Evolutionary conservation across 352 stramenopile genomes (phyloP), one percentile per base, ranked within the genome.

Genomic region (Pythium rhizo-oryzae): DNA sequence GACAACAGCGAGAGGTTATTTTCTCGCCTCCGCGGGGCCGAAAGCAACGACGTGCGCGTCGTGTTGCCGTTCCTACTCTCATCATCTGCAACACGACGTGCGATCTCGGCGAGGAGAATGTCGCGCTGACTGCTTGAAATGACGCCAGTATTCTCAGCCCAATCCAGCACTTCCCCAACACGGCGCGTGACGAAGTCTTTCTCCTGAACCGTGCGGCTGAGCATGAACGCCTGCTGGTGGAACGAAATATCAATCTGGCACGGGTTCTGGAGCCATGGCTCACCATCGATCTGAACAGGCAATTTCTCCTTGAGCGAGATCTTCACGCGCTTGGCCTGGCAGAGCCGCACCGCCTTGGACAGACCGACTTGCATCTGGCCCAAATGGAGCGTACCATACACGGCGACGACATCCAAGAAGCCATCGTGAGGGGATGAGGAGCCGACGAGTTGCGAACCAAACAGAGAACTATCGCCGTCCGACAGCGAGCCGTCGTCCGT

Each of bases 271-370:
- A 90, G 78, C 95, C 95, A 98, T 16, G 96, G 96, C 77, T 99
- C 96, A 8, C 96, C 96, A 69, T 99, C 96, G 44, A 99, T 94
- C 73, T 99, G 96, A 44, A 98, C 66, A 2, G 87, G 85, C 8
- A 93, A 57, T 4, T 74, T 89, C 58, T 93, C 84, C 19, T 85
- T 84, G 51, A 93, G 47, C 0, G 66, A 71, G 43, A 95, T 69
- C 47, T 76, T 78, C 21, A 93, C 71, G 3, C 80, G 74, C 61
- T 89, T 91, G 15, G 81, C 81, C 50, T 95, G 87, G 39, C 87
- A 92, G 11, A 95, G 64, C 12, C 87, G 87, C 41, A 93, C 83
- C 1, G 87, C 87, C 59, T 91, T 91, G 30, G 85, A 93, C 18
- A 95, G 68, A 1, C 87, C 87, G 59, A 95, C 95, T 61, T 97